A percentile compares a stretch with the other conserved stretches of the same genome.
Conservation (phyloP, 169 alveolate species). For the Eimeria zaria region DNA sequence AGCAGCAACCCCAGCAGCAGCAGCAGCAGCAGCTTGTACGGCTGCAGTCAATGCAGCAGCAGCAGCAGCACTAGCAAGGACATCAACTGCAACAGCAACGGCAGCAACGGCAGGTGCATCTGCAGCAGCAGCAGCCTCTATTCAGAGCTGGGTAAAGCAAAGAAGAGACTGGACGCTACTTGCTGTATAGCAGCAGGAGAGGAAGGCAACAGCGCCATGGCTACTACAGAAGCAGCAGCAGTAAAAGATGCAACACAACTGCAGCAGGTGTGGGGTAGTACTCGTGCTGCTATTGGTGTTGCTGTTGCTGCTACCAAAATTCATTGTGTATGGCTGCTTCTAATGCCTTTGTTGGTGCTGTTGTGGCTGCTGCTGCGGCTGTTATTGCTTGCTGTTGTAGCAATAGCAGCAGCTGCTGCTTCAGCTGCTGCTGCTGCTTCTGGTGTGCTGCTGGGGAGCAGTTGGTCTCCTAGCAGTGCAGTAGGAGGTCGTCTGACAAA, state of each 20-base stretch:
- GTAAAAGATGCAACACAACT: background rate
- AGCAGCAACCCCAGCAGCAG: constrained; percentile 11
- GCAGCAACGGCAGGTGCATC: background rate
- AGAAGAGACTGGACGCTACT: background rate
- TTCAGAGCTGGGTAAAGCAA: background rate
- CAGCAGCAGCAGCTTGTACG: constrained; percentile 45
- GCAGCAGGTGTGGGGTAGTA: constrained; percentile 25
- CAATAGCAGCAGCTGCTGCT: background rate
- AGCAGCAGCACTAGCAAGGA: background rate
- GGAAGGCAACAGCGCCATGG: background rate
- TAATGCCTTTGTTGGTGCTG: background rate
- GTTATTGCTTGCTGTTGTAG: background rate
- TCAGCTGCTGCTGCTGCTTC: background rate
- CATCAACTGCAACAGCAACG: background rate
- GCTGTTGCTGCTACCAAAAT: background rate
- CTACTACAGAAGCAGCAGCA: background rate
- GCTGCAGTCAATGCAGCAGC: constrained; percentile 1
- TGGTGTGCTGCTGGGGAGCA: background rate
- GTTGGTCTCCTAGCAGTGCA: background rate
- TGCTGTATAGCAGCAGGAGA: background rate
- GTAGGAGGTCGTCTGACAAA: background rate
- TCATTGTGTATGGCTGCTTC: background rate
- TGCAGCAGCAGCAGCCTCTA: constrained; percentile 10
- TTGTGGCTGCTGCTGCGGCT: background rate
- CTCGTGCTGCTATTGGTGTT: background rate